Conservation (phyloP, 805 yeast genomes). For the Starmerella etchellsii region DNA sequence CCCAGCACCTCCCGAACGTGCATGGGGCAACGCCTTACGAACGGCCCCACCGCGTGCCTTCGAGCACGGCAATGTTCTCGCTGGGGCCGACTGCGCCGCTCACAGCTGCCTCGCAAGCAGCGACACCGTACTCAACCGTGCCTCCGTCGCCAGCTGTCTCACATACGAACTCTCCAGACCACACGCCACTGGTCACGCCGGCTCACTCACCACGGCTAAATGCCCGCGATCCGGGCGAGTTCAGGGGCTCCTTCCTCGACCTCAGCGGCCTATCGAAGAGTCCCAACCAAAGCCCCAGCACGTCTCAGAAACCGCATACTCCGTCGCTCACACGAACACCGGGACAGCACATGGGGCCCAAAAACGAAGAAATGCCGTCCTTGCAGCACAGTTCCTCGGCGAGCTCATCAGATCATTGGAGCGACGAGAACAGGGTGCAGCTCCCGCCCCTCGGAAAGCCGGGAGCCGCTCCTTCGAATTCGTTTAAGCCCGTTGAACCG, state of each 20-base stretch:
- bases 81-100: not conserved
- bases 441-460: constrained; percentile 7
- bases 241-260: constrained; percentile 4
- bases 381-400: not conserved
- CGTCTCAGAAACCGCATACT: too few relatives aligned
- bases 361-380: not conserved
- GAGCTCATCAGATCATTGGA: not conserved
- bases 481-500: constrained; percentile 14
- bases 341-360: too few relatives aligned
- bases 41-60: constrained; percentile 17
- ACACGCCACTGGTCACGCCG: constrained; percentile 35
- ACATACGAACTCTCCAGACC: constrained; percentile 30
- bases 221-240: constrained; percentile 23
- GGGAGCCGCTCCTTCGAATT: too few relatives aligned
- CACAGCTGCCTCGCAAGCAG: constrained; percentile 27
- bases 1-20: constrained; percentile 20
- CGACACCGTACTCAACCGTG: constrained; percentile 33
- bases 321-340: too few relatives aligned
- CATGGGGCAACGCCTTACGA: constrained; percentile 23
- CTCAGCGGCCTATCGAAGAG: constrained; percentile 1
- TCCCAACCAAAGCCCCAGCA: too few relatives aligned
- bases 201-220: constrained; percentile 34
- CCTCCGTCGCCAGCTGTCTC: constrained; percentile 32
- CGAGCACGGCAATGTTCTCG: constrained; percentile 22
- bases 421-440: constrained; percentile 1